Conservation (phyloP, 1,139 yeast species). For the Meyerozyma elateridarum region DNA sequence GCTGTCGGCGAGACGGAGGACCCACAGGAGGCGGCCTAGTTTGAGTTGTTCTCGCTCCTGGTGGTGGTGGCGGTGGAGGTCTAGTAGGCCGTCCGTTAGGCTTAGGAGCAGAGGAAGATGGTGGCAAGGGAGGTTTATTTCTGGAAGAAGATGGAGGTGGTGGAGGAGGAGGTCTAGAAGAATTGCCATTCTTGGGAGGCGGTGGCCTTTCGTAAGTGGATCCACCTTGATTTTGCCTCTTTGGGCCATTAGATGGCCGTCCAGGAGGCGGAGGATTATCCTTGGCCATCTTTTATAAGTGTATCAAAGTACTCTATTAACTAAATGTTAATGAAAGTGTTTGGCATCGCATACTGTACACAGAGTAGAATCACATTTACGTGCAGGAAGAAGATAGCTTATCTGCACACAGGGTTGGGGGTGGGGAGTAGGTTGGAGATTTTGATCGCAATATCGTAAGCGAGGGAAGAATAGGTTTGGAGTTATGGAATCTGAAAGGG, state of each 20-base stretch:
- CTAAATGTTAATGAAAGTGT: too few species aligned
- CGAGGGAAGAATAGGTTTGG: neutral
- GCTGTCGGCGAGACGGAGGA: constrained; percentile 19
- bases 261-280: too few species aligned
- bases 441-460: too few species aligned
- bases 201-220: too few species aligned
- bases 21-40: constrained; percentile 1
- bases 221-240: neutral
- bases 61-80: constrained; percentile 13
- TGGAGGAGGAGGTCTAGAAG: constrained; percentile 9
- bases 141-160: constrained; percentile 19
- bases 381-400: too few species aligned
- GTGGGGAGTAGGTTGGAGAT: too few species aligned
- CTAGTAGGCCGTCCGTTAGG: constrained; percentile 3
- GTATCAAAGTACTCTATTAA: too few species aligned
- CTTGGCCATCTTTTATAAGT: too few species aligned
- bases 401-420: too few species aligned
- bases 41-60: constrained; percentile 8
- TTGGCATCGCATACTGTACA: too few species aligned
- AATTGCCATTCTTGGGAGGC: too few species aligned
- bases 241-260: constrained; percentile 1
- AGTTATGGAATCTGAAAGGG: neutral
- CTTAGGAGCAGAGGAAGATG: constrained; percentile 12
- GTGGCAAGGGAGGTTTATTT: constrained; percentile 21
- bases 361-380: too few species aligned